Base-by-base conservation (phyloP, 2,329 filamentous ascomycete genomes). In the Cercospora zeina region DNA sequence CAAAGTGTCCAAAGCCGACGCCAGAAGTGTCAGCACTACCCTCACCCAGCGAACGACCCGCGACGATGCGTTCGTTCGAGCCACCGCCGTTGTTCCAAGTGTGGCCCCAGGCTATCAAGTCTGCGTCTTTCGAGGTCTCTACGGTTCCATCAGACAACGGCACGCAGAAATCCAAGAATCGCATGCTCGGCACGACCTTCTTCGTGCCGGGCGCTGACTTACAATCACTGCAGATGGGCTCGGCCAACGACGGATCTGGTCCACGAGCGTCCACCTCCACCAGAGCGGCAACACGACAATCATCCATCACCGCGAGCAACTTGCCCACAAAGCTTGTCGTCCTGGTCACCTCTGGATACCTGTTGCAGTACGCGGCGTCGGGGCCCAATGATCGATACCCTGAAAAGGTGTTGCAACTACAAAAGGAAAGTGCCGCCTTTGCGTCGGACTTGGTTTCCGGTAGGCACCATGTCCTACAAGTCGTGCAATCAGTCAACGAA, bases 21-120 rank as follows among this genome's bases (percentile, higher is more conserved):
- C 24, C 54, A 34, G 64, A 51, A 39, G 59, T 60, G 24, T 54
- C 65, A 42, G 16, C 61, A 39, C 54, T 63, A 36, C 57, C 59
- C 14, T 14, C 60, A 34, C 61, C 62, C 4, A 62, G n/a, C 42
- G 64, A 63, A 37, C 51, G 56, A 24, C 13, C 33, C 10, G 30
- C 16, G 6, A 63, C 39, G 45, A 45, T 54, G 21, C 61, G 60
- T 42, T 30, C 69, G 54, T 81, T 78, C 74, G 74, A 78, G 4
- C 76, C 78, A 7, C 90, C 91, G 6, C 90, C 91, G 1, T 78
- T 97, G 11, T 96, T 93, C 74, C 89, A 96, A 74, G 91, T 90
- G 11, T 96, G 92, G 73, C 89, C 90, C 0, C 92, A 96, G 75
- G 87, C 91, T 2, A 83, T 91, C 67, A 92, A 89, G 71, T 85